Evolutionary conservation across 2,329 filamentous ascomycete species (phyloP), one percentile per base, ranked within the genome.

Genomic region (Aspergillus pseudonomiae): DNA sequence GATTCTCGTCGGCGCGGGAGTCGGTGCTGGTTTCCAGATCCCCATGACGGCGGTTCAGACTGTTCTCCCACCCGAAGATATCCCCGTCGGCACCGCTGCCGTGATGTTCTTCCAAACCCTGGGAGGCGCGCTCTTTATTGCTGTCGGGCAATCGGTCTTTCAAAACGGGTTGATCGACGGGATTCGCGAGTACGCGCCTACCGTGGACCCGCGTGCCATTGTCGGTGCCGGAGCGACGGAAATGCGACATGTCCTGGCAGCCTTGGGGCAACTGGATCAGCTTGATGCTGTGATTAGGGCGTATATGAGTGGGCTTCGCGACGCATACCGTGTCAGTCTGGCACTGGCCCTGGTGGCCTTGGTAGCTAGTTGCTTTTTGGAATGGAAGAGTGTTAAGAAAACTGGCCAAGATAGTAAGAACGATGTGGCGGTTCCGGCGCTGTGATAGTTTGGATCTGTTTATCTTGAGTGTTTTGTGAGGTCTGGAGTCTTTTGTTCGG

Each of bases 131-230:
- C 62, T 86, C 1, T 86, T 86, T 64, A 79, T 86, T 50, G 80
- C 80, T 3, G 81, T 84, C 16, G 83, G 76, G 1, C 82, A 86
- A 67, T 81, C 79, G 61, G 77, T 86, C 5, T 84, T 87, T 66
- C 79, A 78, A 58, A 85, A 84, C 67, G 75, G 75, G 1, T 78
- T 88, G 14, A 76, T 85, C 60, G 66, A 73, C 4, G 81, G 64
- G 5, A 50, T 61, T 26, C 45, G 36, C 9, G 19, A 54, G 3
- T 60, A 55, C 36, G 61, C 52, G 9, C 55, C 60, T 0, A 34
- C 45, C 4, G 60, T 64, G 7, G 21, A 64, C 34, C 64, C 69
- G 14, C 12, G 14, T 4, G 67, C 28, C 0, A 71, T 71, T 52
- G 57, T 70, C 19, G 41, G 43, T 2, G 59, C 65, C 1, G 69